Conservation (phyloP, 1,284 basidiomycete species). For the Hymenochaete sp. region DNA sequence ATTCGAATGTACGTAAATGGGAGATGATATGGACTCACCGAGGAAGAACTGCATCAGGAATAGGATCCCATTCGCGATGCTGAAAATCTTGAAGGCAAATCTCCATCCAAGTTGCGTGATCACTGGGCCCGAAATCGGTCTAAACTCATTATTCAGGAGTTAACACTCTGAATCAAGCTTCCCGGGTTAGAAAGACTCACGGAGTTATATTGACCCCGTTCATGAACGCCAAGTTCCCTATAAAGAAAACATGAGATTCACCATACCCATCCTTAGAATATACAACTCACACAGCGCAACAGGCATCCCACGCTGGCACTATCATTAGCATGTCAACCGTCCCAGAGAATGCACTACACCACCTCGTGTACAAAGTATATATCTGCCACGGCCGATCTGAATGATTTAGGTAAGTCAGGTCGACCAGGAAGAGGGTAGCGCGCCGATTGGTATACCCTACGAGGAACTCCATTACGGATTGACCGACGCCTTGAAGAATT, state of each 20-base stretch:
- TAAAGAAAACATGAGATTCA: not conserved
- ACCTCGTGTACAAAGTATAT: conserved; percentile 22
- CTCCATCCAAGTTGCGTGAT: conserved; percentile 20
- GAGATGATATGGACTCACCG: conserved; percentile 5
- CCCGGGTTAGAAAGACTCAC: conserved; percentile 9
- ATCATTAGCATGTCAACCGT: too few relatives aligned
- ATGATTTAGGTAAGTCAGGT: not conserved
- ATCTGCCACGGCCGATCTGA: conserved; percentile 19
- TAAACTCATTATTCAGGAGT: not conserved
- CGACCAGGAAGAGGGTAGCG: not conserved
- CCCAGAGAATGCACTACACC: conserved; percentile 4
- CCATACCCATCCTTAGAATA: too few relatives aligned
- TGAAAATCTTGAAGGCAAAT: conserved; percentile 21
- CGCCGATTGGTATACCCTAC: too few relatives aligned
- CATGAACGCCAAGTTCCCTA: conserved; percentile 21
- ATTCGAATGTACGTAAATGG: not conserved
- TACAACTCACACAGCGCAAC: conserved; percentile 17
- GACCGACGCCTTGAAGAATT: conserved; percentile 28
- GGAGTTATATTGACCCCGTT: conserved; percentile 22
- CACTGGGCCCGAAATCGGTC: conserved; percentile 21
- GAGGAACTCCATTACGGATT: conserved; percentile 29
- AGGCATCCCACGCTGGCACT: conserved; percentile 18
- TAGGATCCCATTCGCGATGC: conserved; percentile 17
- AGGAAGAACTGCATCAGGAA: conserved; percentile 19
- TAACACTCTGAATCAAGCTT: not conserved